These are phyloP conservation scores for Arthromyces matolae DNA, from an alignment of 768 basidiomycete species.

Conservation along the genomic window DNA sequence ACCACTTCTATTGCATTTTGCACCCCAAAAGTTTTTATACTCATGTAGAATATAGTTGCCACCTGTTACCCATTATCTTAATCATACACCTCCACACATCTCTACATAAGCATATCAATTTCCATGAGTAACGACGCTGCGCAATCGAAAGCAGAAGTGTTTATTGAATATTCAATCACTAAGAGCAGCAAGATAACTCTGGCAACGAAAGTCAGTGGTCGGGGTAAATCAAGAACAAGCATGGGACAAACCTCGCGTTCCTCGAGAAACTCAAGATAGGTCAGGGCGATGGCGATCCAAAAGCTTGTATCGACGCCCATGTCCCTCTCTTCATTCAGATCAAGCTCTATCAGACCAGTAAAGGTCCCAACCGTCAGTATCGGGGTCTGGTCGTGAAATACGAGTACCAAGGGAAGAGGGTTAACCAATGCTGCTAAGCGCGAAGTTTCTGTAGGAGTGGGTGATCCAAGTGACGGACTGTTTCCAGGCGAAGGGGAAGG, in stretches of 20 bases:
- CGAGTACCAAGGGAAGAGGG: conserved; percentile 43
- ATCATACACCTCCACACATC: neutral
- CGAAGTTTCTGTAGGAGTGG: conserved; percentile 18
- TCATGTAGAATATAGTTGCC: conserved; percentile 1
- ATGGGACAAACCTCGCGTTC: conserved; percentile 64
- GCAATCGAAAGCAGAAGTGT: neutral
- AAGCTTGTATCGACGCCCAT: conserved; percentile 75
- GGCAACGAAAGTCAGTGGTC: conserved; percentile 1
- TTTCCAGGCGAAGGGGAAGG: conserved; percentile 38
- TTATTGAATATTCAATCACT: conserved; percentile 31
- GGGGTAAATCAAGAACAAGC: neutral
- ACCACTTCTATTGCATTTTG: too few species aligned
- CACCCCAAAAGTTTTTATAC: neutral
- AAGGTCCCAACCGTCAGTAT: conserved; percentile 54
- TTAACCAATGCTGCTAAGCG: conserved; percentile 13
- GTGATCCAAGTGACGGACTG: conserved; percentile 8
- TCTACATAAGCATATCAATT: neutral
- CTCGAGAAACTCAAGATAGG: conserved; percentile 73
- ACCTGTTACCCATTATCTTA: conserved; percentile 5
- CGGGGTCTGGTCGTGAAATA: conserved; percentile 72
- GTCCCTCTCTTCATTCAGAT: conserved; percentile 47
- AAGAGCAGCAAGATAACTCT: conserved; percentile 58
- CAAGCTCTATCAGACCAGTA: conserved; percentile 63
- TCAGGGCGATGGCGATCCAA: conserved; percentile 71
- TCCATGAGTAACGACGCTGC: neutral